Evolutionary conservation across 768 basidiomycete species (phyloP).

Genomic region (Russula olivacea): DNA sequence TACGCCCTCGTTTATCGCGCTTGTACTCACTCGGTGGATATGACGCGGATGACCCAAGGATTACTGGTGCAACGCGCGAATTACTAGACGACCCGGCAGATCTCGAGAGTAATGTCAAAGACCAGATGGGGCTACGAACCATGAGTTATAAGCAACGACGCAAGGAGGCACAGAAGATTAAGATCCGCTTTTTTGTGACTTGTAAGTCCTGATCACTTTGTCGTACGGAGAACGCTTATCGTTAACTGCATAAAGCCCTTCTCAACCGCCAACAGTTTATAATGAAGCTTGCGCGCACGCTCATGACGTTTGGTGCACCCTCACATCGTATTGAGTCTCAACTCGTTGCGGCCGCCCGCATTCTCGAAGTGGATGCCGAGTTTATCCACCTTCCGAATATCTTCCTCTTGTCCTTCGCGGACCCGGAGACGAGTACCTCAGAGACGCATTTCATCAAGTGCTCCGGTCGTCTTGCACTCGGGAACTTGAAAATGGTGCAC

Average conservation of each 20-base stretch:
- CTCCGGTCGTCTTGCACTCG: constrained; percentile 67
- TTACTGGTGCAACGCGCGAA: constrained; percentile 49
- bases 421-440: constrained; percentile 75
- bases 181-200: constrained; percentile 64
- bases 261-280: constrained; percentile 78
- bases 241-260: constrained; percentile 47
- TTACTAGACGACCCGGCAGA: constrained; percentile 52
- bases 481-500: constrained; percentile 78
- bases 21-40: constrained; percentile 24
- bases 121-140: constrained; percentile 36
- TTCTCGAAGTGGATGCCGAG: constrained; percentile 86
- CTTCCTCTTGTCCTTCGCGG: constrained; percentile 81
- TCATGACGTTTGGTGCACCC: constrained; percentile 89
- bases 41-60: constrained; percentile 65
- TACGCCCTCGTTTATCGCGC: constrained; percentile 15
- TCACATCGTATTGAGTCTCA: constrained; percentile 91
- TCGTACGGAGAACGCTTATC: background rate
- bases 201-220: constrained; percentile 37
- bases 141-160: constrained; percentile 61
- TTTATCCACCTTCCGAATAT: constrained; percentile 77
- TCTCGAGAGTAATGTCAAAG: constrained; percentile 44
- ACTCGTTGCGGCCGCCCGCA: constrained; percentile 76
- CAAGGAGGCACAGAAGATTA: constrained; percentile 54
- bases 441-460: constrained; percentile 87
- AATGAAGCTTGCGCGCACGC: constrained; percentile 72